Base-by-base conservation (phyloP, 2,329 filamentous ascomycete genomes). In the Allantophomopsis cytisporea region DNA sequence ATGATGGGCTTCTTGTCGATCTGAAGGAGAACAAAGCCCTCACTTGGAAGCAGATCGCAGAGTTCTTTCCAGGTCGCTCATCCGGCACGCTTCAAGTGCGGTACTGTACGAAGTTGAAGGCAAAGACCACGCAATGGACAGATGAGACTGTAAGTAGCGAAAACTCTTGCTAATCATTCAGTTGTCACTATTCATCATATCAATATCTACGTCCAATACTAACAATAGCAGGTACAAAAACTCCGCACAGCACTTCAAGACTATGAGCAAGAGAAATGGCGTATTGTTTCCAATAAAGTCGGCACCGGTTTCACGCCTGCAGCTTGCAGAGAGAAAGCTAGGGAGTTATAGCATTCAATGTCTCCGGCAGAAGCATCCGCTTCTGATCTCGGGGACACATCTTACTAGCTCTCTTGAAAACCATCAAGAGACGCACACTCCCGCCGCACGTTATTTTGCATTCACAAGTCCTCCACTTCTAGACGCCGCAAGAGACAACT, bases 21-120 rank as follows among this genome's bases (percentile, higher is more conserved):
- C 66, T 95, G 45, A 95, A 95, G 60, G 88, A 95, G 61, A 88
- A 91, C 54, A 93, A 91, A 60, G 88, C 85, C 54, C 67, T 95
- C 55, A 94, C 88, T 4, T 95, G 88, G 88, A 94, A 94, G 62
- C 88, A 95, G 66, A 95, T 95, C 54, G 85, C 87, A 41, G 88
- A 94, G 55, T 94, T 94, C 62, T 95, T 95, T 51, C 88, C 88
- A 1, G 88, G 87, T 2, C 71, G 88, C 42, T 91, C 84, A 42
- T 93, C 84, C 35, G 88, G 88, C 14, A 94, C 88, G 21, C 63
- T 95, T 44, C 88, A 95, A 60, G 88, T 95, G 40, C 80, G 88
- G 30, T 95, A 95, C 58, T 95, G 88, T 57, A 94, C 87, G 34
- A 94, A 94, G 62, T 66, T 94, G 39, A 94, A 94, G 63, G 87